Percentiles rank a stretch among this genome's conserved stretches.
Conservation (phyloP, 2,329 filamentous ascomycete genomes). For the Cadophora sp. region DNA sequence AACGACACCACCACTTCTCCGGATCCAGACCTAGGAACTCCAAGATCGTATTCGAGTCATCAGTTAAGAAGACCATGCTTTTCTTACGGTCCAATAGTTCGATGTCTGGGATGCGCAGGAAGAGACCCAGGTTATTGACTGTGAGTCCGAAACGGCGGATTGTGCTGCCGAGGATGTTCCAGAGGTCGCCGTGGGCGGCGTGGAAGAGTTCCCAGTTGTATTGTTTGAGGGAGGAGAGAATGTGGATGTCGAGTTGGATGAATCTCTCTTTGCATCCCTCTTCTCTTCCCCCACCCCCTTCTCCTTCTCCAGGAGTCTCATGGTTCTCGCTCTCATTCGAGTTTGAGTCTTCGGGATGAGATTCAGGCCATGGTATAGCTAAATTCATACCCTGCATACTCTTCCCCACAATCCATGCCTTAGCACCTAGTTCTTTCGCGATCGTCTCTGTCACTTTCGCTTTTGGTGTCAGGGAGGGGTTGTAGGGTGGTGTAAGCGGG, state of each 20-base stretch:
- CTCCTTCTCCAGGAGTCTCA: neutral
- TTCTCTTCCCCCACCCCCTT: neutral
- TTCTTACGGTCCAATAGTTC: constrained; percentile 63
- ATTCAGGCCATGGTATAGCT: constrained; percentile 62
- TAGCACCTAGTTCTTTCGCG: constrained; percentile 54
- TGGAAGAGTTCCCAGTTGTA: constrained; percentile 72
- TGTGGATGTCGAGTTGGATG: constrained; percentile 74
- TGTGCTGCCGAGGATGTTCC: constrained; percentile 68
- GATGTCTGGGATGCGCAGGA: constrained; percentile 71
- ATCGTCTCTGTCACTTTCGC: constrained; percentile 44
- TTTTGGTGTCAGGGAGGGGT: constrained; percentile 10
- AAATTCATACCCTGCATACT: constrained; percentile 51
- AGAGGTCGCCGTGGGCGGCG: constrained; percentile 74
- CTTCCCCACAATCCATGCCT: constrained; percentile 45
- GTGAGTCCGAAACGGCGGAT: constrained; percentile 72
- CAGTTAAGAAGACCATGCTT: constrained; percentile 63
- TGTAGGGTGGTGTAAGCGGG: constrained; percentile 34
- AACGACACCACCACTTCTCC: constrained; percentile 59
- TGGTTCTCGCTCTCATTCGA: neutral
- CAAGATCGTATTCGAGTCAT: constrained; percentile 61
- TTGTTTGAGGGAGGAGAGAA: constrained; percentile 51
- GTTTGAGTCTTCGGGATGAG: neutral
- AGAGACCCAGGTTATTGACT: constrained; percentile 67
- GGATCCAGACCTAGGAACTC: constrained; percentile 67
- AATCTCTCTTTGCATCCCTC: constrained; percentile 44